These are phyloP conservation scores for Hypoxylon perforatum DNA, from an alignment of 495 filamentous ascomycete species.

Conservation along the genomic window DNA sequence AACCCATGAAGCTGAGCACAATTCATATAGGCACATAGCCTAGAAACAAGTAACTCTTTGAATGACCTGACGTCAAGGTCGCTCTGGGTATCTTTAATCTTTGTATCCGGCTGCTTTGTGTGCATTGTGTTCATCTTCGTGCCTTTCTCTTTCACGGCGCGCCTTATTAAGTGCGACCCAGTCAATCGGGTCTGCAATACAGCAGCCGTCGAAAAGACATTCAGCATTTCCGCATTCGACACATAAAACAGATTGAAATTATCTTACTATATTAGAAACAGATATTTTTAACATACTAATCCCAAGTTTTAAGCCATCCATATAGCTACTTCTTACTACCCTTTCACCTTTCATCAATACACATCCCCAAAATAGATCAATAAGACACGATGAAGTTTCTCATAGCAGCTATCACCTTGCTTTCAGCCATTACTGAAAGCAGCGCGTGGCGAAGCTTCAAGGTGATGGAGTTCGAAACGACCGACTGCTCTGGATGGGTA, in stretches of 20 bases:
- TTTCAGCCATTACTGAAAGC: constrained; percentile 2
- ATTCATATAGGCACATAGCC: too few species aligned
- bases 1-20: too few species aligned
- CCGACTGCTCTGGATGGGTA: constrained; percentile 25
- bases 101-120: background rate
- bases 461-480: constrained; percentile 25
- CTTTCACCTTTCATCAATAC: background rate
- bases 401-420: background rate
- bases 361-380: background rate
- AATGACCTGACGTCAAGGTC: too few species aligned
- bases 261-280: background rate
- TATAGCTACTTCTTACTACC: background rate
- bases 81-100: background rate
- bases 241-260: background rate
- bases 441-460: constrained; percentile 19
- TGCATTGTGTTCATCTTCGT: background rate
- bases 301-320: background rate
- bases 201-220: background rate
- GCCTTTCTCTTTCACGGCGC: background rate
- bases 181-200: background rate
- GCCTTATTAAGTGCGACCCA: background rate
- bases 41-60: too few species aligned
- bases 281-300: too few species aligned
- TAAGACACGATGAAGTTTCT: constrained; percentile 7
- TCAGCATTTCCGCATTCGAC: too few species aligned